Percentiles rank a stretch among this genome's conserved stretches.
Conservation (phyloP, 1,284 basidiomycete species). For the Inonotus obliquus region DNA sequence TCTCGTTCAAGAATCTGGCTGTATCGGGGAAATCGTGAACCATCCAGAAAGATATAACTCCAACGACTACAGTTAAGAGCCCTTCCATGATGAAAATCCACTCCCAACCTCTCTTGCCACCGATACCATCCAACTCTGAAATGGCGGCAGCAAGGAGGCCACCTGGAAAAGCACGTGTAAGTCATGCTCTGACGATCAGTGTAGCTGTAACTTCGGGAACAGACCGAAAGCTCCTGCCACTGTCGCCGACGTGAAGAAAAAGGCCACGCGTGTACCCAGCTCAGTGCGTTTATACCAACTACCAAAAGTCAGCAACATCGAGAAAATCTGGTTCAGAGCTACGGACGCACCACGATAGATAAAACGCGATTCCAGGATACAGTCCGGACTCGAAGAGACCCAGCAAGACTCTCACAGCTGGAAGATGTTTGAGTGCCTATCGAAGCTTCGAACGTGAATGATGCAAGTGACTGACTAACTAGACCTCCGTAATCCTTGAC, state of each 20-base stretch:
- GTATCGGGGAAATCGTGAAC: conserved; percentile 57
- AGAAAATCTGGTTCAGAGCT: not conserved
- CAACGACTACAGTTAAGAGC: conserved; percentile 56
- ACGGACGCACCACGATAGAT: conserved; percentile 43
- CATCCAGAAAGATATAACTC: conserved; percentile 47
- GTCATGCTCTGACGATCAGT: not conserved
- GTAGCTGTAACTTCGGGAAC: conserved; percentile 19
- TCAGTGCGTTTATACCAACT: conserved; percentile 62
- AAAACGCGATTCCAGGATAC: conserved; percentile 53
- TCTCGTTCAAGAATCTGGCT: conserved; percentile 48
- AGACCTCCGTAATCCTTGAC: conserved; percentile 47
- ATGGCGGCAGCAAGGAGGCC: conserved; percentile 64
- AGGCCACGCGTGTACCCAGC: conserved; percentile 51
- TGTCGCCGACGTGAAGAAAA: conserved; percentile 68
- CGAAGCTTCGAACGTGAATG: not conserved
- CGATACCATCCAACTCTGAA: conserved; percentile 63
- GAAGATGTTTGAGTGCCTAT: not conserved
- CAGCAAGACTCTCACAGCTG: conserved; percentile 47
- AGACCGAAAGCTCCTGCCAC: conserved; percentile 65
- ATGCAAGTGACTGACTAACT: conserved; percentile 38
- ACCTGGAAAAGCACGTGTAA: conserved; percentile 29
- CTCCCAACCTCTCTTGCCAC: conserved; percentile 51
- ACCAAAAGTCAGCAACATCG: conserved; percentile 4
- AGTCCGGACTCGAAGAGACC: conserved; percentile 49
- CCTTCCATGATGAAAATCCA: conserved; percentile 82